Evolutionary conservation across 495 filamentous ascomycete species (phyloP), one percentile per base, ranked within the genome.

Genomic region (Darksidea phi): DNA sequence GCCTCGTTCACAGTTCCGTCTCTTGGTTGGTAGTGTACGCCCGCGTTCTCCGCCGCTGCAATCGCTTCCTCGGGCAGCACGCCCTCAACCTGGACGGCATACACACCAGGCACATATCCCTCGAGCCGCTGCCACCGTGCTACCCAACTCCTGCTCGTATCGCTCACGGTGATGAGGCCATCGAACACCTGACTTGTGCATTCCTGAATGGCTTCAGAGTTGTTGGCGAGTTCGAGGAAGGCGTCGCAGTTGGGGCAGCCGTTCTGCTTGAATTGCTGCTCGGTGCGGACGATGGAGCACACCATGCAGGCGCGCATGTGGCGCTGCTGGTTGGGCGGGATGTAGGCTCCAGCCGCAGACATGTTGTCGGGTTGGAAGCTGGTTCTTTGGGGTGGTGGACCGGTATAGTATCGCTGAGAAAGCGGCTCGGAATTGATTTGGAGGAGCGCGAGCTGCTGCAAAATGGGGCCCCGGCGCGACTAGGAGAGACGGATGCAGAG

Each of bases 241-340:
- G 85, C 84, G 69, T 96, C 91, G 80, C 94, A 98, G 78, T 98
- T 98, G 37, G 94, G 94, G 69, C 94, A 98, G 64, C 94, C 94
- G 26, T 46, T 20, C 32, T 26, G 38, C 41, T 56, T 57, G 63
- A 67, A 70, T 46, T 49, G 53, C 26, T 32, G 2, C 20, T 54
- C 54, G 50, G 59, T 65, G 77, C 92, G 90, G 55, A 98, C 88
- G 68, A 96, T 86, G 6, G 89, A 89, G 82, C 94, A 98, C 60
- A 97, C 90, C 94, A 98, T 97, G 80, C 94, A 98, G 58, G 94
- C 94, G 68, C 94, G 91, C 45, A 96, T 82, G 66, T 88, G 84
- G 74, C 91, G 89, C 48, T 68, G 56, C 28, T 64, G 58, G 24
- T 38, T 53, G 36, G 57, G 49, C 3, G 58, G 46, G 47, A 71